Percentiles rank a stretch among this genome's conserved stretches.
phyloP scores from a whole-genome alignment of 352 stramenopile genomes.

The Pythium periplocum region DNA sequence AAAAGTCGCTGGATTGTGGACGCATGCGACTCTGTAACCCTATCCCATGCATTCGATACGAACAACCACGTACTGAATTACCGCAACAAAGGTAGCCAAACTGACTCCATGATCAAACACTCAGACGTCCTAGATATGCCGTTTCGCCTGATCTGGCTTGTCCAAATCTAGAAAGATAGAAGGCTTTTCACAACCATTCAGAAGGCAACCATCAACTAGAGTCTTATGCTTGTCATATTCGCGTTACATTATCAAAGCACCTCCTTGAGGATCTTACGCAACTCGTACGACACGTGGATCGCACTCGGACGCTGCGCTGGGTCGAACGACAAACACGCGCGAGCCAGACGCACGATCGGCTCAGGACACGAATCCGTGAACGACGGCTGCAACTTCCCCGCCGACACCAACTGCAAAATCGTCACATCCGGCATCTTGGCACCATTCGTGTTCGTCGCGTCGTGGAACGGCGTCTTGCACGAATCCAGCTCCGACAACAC shows the following conservation, averaged over 20 bases:
- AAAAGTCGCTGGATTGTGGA: no score
- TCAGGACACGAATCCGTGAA: slow-evolving; percentile 41
- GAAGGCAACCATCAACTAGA: no score
- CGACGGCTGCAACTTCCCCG: slow-evolving; percentile 63
- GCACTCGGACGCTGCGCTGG: slow-evolving; percentile 56
- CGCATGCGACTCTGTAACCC: no score
- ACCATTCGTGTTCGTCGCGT: slow-evolving; percentile 55
- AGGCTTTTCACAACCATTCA: no score
- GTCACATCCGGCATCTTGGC: slow-evolving; percentile 58
- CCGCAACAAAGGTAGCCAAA: no score
- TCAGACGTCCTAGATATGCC: no score
- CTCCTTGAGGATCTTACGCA: slow-evolving; percentile 75
- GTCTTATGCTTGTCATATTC: no score
- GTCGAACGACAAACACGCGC: slow-evolving; percentile 61
- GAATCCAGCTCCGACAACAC: slow-evolving; percentile 65
- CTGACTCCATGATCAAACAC: no score
- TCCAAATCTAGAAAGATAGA: no score
- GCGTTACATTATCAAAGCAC: slow-evolving; percentile 26
- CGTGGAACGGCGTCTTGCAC: slow-evolving; percentile 54
- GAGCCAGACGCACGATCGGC: slow-evolving; percentile 52
- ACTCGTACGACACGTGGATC: slow-evolving; percentile 74
- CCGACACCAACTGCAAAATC: slow-evolving; percentile 57
- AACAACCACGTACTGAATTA: no score
- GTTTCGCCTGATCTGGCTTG: no score
- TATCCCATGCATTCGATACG: no score